Conservation (phyloP, 176 grass and related monocot species). For the Chloris gayana region DNA sequence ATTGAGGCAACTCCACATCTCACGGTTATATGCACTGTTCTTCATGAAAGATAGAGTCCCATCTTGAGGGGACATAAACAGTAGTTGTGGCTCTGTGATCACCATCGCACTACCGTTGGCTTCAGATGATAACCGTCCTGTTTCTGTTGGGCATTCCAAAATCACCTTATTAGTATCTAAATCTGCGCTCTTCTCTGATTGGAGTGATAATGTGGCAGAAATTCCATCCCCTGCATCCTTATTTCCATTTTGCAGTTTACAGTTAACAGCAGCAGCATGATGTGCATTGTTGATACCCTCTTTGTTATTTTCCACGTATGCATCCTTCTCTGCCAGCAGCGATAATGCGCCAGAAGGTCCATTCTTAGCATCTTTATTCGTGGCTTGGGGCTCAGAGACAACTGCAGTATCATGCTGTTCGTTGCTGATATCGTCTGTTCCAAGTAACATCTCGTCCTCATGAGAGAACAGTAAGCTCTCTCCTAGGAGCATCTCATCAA, state of each 20-base stretch:
- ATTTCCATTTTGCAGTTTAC: conserved; percentile 18
- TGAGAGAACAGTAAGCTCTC: conserved; percentile 33
- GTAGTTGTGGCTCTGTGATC: conserved; percentile 49
- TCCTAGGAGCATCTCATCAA: conserved; percentile 35
- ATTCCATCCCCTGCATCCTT: conserved; percentile 2
- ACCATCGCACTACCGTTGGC: background rate
- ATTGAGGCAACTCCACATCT: conserved; percentile 42
- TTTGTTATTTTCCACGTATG: conserved; percentile 25
- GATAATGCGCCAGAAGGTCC: conserved; percentile 32
- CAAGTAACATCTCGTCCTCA: conserved; percentile 45
- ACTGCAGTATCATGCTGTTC: conserved; percentile 9
- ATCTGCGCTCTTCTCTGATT: conserved; percentile 7
- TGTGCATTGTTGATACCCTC: background rate
- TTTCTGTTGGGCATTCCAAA: conserved; percentile 21
- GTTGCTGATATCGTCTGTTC: conserved; percentile 38
- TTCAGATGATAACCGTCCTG: conserved; percentile 33
- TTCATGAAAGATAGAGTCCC: conserved; percentile 58
- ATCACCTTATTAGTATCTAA: conserved; percentile 28
- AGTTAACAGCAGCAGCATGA: background rate
- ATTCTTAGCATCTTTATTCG: conserved; percentile 20
- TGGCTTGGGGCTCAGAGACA: conserved; percentile 32
- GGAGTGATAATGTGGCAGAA: conserved; percentile 12
- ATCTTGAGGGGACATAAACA: conserved; percentile 61
- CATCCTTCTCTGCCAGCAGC: conserved; percentile 27
- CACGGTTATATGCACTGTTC: conserved; percentile 27